Evolutionary conservation across 176 grass and related monocot species (phyloP), one percentile per base, ranked within the genome.

Genomic region (Zoysia pacifica): DNA sequence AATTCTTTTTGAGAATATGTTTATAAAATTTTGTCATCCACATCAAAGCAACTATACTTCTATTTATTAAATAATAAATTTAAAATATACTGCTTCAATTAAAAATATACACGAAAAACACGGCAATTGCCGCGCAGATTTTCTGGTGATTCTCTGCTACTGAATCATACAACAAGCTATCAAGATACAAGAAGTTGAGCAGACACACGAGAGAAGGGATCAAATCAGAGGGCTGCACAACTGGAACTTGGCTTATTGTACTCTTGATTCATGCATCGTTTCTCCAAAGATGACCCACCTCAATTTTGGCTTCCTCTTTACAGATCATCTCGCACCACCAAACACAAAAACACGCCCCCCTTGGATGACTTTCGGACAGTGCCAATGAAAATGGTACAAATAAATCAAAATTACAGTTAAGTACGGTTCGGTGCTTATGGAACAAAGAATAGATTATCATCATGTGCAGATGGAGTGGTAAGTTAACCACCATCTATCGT

Each of bases 381-480:
- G 41, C 35, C 67, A 86, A 47, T 40, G 28, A 28, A 79, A 55
- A 41, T 35, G 44, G 35, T 73, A 74, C 46, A 67, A 62, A 42
- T 11, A 58, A 76, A 48, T 14, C 9, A 8, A 65, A n/a, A 43
- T n/a, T 36, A 2, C 15, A 82, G 8, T 42, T 73, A 87, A 28
- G 60, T 76, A 47, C 71, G 45, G 7, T 56, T 65, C 19, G 67
- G 45, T 69, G 43, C 12, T 6, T 2, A 53, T 18, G 13, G 9
- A 78, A 14, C 35, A 71, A 82, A 86, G 64, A 82, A 81, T 75
- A 13, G 18, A 14, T 28, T 28, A 28, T 28, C 28, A 28, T 69
- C 52, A 62, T 61, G 52, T 66, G 80, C 80, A 74, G 69, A 64
- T 48, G 8, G 67, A 70, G 47, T 48, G 7, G 46, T 50, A 37